These are phyloP conservation scores for Primulina tabacum DNA, from an alignment of 257 asterid species.

Conservation along the genomic window DNA sequence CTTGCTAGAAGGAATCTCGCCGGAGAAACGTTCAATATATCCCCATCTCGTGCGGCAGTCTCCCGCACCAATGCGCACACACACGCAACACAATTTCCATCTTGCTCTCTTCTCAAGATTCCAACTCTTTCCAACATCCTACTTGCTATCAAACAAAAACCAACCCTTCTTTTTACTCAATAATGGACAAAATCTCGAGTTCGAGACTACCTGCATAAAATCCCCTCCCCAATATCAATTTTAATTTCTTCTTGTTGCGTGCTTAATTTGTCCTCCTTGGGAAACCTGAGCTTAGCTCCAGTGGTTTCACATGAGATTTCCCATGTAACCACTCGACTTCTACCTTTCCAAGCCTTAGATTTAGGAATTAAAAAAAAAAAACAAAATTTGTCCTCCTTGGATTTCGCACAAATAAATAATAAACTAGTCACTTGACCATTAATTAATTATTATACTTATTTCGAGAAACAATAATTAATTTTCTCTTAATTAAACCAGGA, in stretches of 20 bases:
- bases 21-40: conserved; percentile 32
- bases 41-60: conserved; percentile 39
- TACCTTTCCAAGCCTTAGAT: too few relatives aligned
- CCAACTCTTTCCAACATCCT: neutral
- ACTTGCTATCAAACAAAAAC: conserved; percentile 10
- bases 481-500: conserved; percentile 26
- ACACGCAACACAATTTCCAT: neutral
- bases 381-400: neutral
- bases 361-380: too few relatives aligned
- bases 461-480: too few relatives aligned
- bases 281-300: too few relatives aligned
- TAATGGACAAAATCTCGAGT: too few relatives aligned
- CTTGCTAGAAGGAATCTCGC: conserved; percentile 36
- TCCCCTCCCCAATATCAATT: too few relatives aligned
- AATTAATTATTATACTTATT: neutral
- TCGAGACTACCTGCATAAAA: too few relatives aligned
- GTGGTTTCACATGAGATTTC: too few relatives aligned
- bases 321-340: too few relatives aligned
- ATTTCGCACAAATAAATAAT: neutral
- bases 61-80: conserved; percentile 20
- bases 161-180: neutral
- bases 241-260: too few relatives aligned
- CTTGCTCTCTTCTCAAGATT: neutral
- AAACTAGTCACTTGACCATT: neutral
- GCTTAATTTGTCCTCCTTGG: too few relatives aligned